A percentile compares a stretch with the other conserved stretches of the same genome.
Conservation (phyloP, 768 basidiomycete genomes). For the Xerocomellus intermedius region DNA sequence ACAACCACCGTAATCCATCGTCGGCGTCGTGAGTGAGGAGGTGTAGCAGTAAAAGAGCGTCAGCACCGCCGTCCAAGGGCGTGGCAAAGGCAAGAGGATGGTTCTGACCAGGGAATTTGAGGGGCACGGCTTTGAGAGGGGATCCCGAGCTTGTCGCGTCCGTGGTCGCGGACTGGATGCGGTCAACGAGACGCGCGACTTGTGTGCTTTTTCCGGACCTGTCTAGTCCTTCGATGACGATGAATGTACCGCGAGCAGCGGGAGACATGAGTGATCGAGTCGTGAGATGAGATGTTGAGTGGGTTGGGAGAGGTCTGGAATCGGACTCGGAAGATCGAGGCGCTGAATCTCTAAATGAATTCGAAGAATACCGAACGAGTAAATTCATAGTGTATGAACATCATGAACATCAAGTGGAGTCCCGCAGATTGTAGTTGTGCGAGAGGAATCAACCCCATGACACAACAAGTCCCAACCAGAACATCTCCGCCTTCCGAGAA, state of each 20-base stretch:
- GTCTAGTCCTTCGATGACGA: constrained; percentile 96
- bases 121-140: constrained; percentile 42
- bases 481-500: no score
- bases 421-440: no score
- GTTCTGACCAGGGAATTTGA: constrained; percentile 87
- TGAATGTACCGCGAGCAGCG: constrained; percentile 66
- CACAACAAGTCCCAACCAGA: no score
- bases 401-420: no score
- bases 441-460: no score
- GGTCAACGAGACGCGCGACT: constrained; percentile 55
- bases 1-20: background rate
- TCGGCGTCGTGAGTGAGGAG: background rate
- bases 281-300: background rate
- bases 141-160: background rate
- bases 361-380: no score
- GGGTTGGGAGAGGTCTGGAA: no score
- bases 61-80: background rate
- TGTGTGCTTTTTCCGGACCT: constrained; percentile 94
- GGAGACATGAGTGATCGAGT: background rate
- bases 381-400: no score
- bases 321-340: no score
- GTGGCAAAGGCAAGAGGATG: background rate
- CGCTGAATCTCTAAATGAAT: no score
- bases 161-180: constrained; percentile 40
- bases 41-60: background rate